Evolutionary conservation across 1,284 basidiomycete species (phyloP).

Genomic region (Abortiporus biennis): DNA sequence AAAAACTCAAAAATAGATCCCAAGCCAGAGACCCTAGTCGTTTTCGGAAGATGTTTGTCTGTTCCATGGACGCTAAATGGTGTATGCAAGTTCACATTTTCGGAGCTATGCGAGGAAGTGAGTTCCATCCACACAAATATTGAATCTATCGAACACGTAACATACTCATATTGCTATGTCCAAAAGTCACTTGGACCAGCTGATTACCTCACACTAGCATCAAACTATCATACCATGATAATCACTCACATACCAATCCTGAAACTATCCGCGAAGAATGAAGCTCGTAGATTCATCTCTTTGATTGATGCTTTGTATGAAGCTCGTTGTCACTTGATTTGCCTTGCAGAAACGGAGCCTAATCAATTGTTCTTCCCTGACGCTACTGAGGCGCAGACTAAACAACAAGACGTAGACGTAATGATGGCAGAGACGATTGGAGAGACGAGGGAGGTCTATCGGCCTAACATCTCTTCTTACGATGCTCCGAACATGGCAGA

Average conservation of each 20-base stretch:
- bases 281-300: slow-evolving; percentile 67
- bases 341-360: slow-evolving; percentile 41
- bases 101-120: slow-evolving; percentile 57
- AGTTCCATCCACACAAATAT: slow-evolving; percentile 7
- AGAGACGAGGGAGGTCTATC: slow-evolving; percentile 49
- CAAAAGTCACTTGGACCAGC: slow-evolving; percentile 56
- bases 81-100: slow-evolving; percentile 50
- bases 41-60: slow-evolving; percentile 41
- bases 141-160: neutral
- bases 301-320: slow-evolving; percentile 65
- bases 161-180: slow-evolving; percentile 2
- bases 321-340: slow-evolving; percentile 35
- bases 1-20: slow-evolving; percentile 3
- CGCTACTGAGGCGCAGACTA: slow-evolving; percentile 21
- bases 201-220: slow-evolving; percentile 64
- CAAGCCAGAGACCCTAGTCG: slow-evolving; percentile 12
- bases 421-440: slow-evolving; percentile 58
- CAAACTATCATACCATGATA: slow-evolving; percentile 50
- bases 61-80: slow-evolving; percentile 42
- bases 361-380: slow-evolving; percentile 61
- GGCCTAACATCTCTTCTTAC: slow-evolving; percentile 60
- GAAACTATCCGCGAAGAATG: slow-evolving; percentile 56
- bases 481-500: slow-evolving; percentile 35
- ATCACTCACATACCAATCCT: slow-evolving; percentile 57
- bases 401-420: slow-evolving; percentile 30